Base-by-base conservation (phyloP, 1,139 yeast genomes). In the Blastobotrys ciferrii region DNA sequence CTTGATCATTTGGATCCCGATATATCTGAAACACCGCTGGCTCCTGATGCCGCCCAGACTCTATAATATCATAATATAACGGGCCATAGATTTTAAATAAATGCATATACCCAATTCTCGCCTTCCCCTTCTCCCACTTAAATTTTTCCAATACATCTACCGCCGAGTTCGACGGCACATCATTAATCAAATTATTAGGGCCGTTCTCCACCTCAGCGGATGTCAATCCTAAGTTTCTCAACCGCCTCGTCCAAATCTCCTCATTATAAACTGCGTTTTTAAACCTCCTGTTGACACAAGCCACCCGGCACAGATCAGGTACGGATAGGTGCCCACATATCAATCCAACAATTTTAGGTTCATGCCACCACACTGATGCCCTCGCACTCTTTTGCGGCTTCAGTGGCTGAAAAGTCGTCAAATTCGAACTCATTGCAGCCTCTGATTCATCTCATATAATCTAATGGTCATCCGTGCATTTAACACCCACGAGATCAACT, bases 181-280 rank as follows among this genome's bases (percentile, higher is more conserved):
- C 37, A 14, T 48, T 47, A 1, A 39, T 38, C 25, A 63, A 41
- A 28, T 58, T 59, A 31, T 57, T 57, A 14, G 57, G 50, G 46
- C 41, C 19, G 52, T 42, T 33, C 53, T 50, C 13, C 30, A 46
- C 31, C 5, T 23, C 28, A 23, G 9, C 9, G 5, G 28, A 23
- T 9, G 28, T 23, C 42, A 80, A 61, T 0, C 75, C 78, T 66
- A 84, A 70, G 23, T 60, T 64, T 53, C 64, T 67, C 46, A 85
- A 67, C 59, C 76, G 72, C 3, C 69, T 58, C 3, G 75, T 61
- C 91, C 91, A 85, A 19, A 80, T 61, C 13, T 62, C 60, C 4
- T 61, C 65, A 47, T 66, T 58, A 58, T 61, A 57, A 4, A 64
- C 64, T 12, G 68, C 63, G 33, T 65, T 60, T 41, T 71, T 61